Percentiles rank a stretch among this genome's conserved stretches.
These are phyloP conservation scores for Alternaria solani DNA, from an alignment of 2,329 filamentous ascomycete species.

Conservation along the genomic window DNA sequence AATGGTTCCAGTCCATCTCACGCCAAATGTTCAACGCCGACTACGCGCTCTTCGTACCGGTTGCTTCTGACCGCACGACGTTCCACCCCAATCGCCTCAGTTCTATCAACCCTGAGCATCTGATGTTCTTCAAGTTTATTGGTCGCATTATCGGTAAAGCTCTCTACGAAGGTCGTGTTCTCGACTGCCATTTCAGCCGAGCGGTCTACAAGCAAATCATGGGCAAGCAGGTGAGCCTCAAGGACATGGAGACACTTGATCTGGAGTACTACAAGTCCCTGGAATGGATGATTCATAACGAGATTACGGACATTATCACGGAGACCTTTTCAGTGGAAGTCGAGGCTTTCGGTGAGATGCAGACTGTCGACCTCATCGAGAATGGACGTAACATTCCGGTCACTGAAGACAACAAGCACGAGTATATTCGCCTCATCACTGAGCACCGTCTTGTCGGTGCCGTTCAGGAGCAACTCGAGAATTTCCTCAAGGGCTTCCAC, in stretches of 20 bases:
- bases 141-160: constrained; percentile 98
- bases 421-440: constrained; percentile 93
- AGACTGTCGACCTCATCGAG: constrained; percentile 84
- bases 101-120: constrained; percentile 91
- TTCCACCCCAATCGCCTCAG: constrained; percentile 98
- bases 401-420: constrained; percentile 97
- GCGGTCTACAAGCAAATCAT: constrained; percentile 98
- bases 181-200: constrained; percentile 98
- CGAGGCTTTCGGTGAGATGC: constrained; percentile 90
- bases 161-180: constrained; percentile 90
- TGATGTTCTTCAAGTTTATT: constrained; percentile 99
- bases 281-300: constrained; percentile 97
- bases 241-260: constrained; percentile 99
- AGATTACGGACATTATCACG: constrained; percentile 96
- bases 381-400: constrained; percentile 92
- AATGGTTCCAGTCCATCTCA: constrained; percentile 98
- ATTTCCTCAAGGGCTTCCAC: constrained; percentile 95
- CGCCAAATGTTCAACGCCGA: constrained; percentile 99
- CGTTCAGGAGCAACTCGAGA: constrained; percentile 91
- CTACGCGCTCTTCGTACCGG: constrained; percentile 94
- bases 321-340: constrained; percentile 96
- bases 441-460: constrained; percentile 92
- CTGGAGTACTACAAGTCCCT: constrained; percentile 99
- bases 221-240: constrained; percentile 92
- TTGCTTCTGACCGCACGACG: constrained; percentile 95